phyloP scores from a whole-genome alignment of 106 monocot genomes.

The Dioscorea zingiberensis region DNA sequence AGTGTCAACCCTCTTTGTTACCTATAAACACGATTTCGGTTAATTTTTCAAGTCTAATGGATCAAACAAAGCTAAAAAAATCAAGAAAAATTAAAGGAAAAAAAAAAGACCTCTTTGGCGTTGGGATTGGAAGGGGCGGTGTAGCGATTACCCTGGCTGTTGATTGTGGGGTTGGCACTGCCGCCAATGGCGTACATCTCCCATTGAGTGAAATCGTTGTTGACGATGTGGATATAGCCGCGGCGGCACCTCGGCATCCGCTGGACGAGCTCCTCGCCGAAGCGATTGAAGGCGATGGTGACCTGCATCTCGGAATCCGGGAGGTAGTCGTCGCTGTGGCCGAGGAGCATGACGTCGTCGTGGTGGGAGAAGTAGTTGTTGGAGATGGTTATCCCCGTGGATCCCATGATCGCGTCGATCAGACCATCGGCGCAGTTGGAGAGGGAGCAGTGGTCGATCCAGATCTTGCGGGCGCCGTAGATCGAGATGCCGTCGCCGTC shows the following conservation, averaged over 20 bases:
- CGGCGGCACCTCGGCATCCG: conserved; percentile 62
- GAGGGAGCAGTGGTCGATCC: conserved; percentile 67
- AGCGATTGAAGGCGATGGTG: conserved; percentile 69
- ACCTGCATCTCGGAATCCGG: conserved; percentile 70
- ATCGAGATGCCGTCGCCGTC: conserved; percentile 78
- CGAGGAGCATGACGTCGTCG: conserved; percentile 74
- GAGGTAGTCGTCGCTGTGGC: conserved; percentile 51
- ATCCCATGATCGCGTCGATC: conserved; percentile 64
- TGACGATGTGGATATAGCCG: conserved; percentile 65
- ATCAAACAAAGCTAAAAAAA: too few relatives aligned
- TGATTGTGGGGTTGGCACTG: conserved; percentile 60
- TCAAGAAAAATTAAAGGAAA: too few relatives aligned
- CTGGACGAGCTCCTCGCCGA: conserved; percentile 57
- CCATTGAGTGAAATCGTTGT: conserved; percentile 65
- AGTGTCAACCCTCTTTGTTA: conserved; percentile 67
- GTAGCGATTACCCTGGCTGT: conserved; percentile 72
- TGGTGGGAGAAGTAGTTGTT: conserved; percentile 74
- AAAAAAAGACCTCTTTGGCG: conserved; percentile 36
- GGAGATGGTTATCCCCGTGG: conserved; percentile 60
- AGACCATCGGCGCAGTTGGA: conserved; percentile 61
- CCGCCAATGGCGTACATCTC: conserved; percentile 79
- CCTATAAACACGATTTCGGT: conserved; percentile 5
- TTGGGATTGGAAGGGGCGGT: conserved; percentile 42
- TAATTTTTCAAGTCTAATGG: too few relatives aligned
- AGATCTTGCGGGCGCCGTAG: conserved; percentile 34